Percentiles rank a stretch among this genome's conserved stretches.
These are phyloP conservation scores for Salix udensis DNA, from an alignment of 345 rosid species.

Conservation along the genomic window DNA sequence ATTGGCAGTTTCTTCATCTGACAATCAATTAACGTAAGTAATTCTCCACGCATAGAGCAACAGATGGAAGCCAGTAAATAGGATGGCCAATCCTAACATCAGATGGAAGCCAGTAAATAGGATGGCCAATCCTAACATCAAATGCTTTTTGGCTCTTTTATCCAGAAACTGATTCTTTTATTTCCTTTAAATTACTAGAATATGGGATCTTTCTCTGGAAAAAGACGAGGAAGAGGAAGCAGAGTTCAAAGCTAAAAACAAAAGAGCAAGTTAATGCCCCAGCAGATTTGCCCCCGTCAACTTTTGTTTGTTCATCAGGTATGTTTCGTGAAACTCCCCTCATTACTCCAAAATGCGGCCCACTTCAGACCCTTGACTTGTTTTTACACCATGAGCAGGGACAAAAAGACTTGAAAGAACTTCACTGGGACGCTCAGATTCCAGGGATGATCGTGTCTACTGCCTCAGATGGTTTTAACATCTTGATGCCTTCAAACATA, in stretches of 20 bases:
- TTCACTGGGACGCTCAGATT: conserved; percentile 90
- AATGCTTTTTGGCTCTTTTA: neutral
- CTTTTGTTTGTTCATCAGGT: conserved; percentile 98
- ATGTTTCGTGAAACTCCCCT: conserved; percentile 3
- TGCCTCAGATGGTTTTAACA: conserved; percentile 80
- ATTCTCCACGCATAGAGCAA: neutral
- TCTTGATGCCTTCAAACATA: conserved; percentile 89
- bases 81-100: neutral
- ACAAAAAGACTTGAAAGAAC: conserved; percentile 88
- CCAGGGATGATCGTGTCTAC: conserved; percentile 90
- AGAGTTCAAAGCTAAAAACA: conserved; percentile 79
- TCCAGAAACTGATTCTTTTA: neutral
- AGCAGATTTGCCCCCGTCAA: conserved; percentile 79
- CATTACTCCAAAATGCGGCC: neutral
- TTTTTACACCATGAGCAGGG: conserved; percentile 47
- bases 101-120: neutral
- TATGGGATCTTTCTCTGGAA: conserved; percentile 96
- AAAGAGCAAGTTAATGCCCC: conserved; percentile 82
- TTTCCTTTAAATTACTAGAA: conserved; percentile 38
- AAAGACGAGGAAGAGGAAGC: conserved; percentile 96
- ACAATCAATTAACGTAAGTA: conserved; percentile 87
- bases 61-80: neutral
- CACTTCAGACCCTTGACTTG: neutral
- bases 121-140: neutral
- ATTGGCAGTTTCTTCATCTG: conserved; percentile 80